Evolutionary conservation across 139 green algal species (phyloP), one percentile per base, ranked within the genome.

Genomic region (Monoraphidium neglectum): DNA sequence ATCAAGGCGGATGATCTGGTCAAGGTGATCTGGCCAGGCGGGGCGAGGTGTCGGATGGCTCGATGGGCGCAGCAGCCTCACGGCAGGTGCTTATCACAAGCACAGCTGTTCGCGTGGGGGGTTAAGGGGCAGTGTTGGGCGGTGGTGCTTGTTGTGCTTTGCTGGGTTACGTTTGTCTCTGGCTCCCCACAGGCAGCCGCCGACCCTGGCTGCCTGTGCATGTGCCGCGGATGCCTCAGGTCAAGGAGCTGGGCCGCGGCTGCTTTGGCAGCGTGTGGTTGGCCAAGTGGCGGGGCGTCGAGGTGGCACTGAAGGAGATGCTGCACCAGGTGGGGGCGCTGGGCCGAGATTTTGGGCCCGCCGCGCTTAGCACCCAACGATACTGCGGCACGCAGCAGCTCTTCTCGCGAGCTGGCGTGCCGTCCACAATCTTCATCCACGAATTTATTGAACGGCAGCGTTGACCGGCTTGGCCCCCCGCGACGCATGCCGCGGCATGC

Each of bases 231-330:
- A n/a, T n/a, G 8, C 61, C 43, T 64, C 72, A 87, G 82, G 74
- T 92, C 2, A 80, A 81, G 35, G 88, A 92, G 75, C 76, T 93
- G 37, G 88, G 88, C 4, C 78, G 86, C 2, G 88, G 88, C 28
- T 87, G 83, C 38, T 93, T 93, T 79, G 88, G 86, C 64, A 85
- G 74, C 35, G 88, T 93, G 62, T 90, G 83, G 87, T 76, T 90
- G 56, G 64, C 74, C 4, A 64, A 76, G 56, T 93, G 89, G 89
- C 75, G 80, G 15, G 89, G 89, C 0, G 87, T 93, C 66, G 85
- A 93, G 51, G 89, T 93, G 51, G 89, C 89, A 0, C 60, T 93
- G 18, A 93, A 93, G 79, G 87, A 93, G 85, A 74, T 88, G 85
- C 82, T 85, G 26, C 49, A 79, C 63, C 46, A 65, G 57, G 43